phyloP scores from a whole-genome alignment of 331 rosid genomes.

The Rosa hybrid region DNA sequence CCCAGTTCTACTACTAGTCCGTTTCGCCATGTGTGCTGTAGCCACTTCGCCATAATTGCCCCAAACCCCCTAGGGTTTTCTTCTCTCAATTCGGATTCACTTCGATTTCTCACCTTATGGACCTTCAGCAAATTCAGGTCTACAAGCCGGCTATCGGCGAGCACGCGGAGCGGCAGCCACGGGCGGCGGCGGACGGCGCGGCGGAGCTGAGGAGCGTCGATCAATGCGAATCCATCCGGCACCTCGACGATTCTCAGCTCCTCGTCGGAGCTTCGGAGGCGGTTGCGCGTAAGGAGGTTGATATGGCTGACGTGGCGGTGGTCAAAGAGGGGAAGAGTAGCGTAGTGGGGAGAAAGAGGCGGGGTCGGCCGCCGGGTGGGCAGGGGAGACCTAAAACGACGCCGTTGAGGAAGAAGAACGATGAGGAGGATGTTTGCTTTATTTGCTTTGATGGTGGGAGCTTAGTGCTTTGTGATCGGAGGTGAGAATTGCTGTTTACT shows the following conservation, averaged over 20 bases:
- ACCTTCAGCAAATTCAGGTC: constrained; percentile 26
- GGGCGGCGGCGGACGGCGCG: neutral
- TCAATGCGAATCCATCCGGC: constrained; percentile 32
- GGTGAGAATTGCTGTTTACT: constrained; percentile 39
- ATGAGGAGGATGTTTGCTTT: constrained; percentile 94
- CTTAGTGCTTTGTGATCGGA: constrained; percentile 97
- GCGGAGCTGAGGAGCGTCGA: constrained; percentile 28
- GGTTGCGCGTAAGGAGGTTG: constrained; percentile 18
- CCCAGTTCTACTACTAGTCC: constrained; percentile 19
- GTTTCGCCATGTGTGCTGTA: constrained; percentile 25
- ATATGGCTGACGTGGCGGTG: constrained; percentile 22
- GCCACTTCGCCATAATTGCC: constrained; percentile 20
- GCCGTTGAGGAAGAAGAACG: constrained; percentile 44
- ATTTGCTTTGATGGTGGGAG: constrained; percentile 98
- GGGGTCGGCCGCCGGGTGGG: constrained; percentile 80
- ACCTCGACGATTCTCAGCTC: constrained; percentile 40
- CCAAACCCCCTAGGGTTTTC: constrained; percentile 40
- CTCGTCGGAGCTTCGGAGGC: constrained; percentile 31
- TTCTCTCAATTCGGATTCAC: neutral
- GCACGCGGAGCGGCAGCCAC: neutral
- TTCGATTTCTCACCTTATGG: constrained; percentile 32
- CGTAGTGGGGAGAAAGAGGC: constrained; percentile 52
- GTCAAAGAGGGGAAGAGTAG: constrained; percentile 30
- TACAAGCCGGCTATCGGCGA: constrained; percentile 11
- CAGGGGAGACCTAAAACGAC: constrained; percentile 32